Evolutionary conservation across 805 yeast species (phyloP).

Genomic region (Hanseniaspora taiwanica): DNA sequence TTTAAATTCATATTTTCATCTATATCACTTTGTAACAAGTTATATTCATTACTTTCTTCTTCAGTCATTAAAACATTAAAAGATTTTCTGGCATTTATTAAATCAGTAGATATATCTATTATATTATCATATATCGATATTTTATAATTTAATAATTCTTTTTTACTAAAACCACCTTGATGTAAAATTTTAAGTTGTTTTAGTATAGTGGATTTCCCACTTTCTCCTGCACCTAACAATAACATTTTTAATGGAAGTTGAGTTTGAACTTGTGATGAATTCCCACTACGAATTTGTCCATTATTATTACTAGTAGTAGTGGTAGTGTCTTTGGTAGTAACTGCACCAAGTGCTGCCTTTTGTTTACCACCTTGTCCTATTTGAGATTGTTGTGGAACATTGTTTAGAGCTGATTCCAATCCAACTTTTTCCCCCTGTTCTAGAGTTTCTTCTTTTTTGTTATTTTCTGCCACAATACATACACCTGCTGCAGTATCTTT

Average conservation of each 20-base stretch:
- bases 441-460: no score
- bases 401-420: no score
- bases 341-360: no score
- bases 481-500: no score
- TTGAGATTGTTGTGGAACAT: no score
- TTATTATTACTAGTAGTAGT: not conserved
- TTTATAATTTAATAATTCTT: conserved; percentile 60
- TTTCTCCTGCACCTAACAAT: conserved; percentile 67
- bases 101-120: conserved; percentile 59
- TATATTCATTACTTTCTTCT: conserved; percentile 1
- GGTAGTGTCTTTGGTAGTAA: not conserved
- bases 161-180: conserved; percentile 25
- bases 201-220: conserved; percentile 28
- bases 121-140: conserved; percentile 71
- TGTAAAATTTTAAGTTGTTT: conserved; percentile 25
- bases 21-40: no score
- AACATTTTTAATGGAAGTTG: conserved; percentile 39
- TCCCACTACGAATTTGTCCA: not conserved
- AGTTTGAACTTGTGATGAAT: not conserved
- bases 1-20: no score
- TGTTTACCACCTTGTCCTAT: no score
- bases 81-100: conserved; percentile 45
- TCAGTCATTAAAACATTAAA: conserved; percentile 7
- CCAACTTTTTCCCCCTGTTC: no score
- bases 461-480: no score